Evolutionary conservation across 352 stramenopile genomes (phyloP).

Genomic region (Phytopythium kandeliae): DNA sequence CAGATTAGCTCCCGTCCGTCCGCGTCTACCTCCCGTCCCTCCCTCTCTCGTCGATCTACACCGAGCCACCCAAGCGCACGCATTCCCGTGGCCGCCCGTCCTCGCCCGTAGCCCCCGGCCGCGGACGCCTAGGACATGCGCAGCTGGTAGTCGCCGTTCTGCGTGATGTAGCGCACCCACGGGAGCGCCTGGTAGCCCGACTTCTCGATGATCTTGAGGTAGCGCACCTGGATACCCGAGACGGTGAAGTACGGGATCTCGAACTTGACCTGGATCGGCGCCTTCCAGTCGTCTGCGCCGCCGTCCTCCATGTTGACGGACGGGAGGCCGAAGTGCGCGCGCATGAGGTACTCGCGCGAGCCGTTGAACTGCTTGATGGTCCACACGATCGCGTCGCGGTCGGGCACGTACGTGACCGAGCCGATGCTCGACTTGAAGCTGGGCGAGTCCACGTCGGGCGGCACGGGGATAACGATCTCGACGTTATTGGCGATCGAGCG

Average conservation of each 20-base stretch:
- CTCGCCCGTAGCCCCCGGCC: too few relatives aligned
- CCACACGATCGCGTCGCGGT: slow-evolving; percentile 98
- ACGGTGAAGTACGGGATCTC: slow-evolving; percentile 96
- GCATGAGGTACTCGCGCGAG: slow-evolving; percentile 98
- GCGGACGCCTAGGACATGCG: slow-evolving; percentile 94
- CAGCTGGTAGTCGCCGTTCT: slow-evolving; percentile 99
- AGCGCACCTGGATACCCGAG: slow-evolving; percentile 98
- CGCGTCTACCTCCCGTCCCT: not conserved
- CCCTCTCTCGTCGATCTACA: not conserved
- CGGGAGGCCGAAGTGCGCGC: slow-evolving; percentile 98
- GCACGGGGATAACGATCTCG: slow-evolving; percentile 99
- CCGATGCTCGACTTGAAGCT: slow-evolving; percentile 98
- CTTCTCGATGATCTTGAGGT: slow-evolving; percentile 99
- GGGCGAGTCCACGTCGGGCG: slow-evolving; percentile 97
- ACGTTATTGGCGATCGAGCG: slow-evolving; percentile 99
- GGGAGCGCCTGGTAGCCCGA: slow-evolving; percentile 98
- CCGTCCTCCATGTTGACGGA: slow-evolving; percentile 89
- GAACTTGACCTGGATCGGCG: slow-evolving; percentile 95
- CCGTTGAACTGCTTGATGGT: slow-evolving; percentile 99
- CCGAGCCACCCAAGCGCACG: not conserved
- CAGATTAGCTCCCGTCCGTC: not conserved
- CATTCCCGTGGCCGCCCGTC: too few relatives aligned
- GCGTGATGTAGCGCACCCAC: slow-evolving; percentile 99
- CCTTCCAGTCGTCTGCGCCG: slow-evolving; percentile 86
- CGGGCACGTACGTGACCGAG: slow-evolving; percentile 97